Evolutionary conservation across 2,329 filamentous ascomycete species (phyloP).

Genomic region (Ophiostoma ulmi): DNA sequence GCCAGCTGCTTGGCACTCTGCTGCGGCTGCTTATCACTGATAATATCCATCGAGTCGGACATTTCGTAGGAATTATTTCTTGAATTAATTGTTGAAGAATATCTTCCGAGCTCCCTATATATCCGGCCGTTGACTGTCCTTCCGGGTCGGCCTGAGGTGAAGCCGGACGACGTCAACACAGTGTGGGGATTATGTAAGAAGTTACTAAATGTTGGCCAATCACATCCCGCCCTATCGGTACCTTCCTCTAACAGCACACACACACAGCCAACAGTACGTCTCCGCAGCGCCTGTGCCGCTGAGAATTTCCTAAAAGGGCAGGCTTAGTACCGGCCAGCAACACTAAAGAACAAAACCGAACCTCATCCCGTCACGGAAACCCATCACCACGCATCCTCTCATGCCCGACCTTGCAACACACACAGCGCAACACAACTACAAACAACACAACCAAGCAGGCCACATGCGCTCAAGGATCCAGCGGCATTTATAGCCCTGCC

Average conservation of each 20-base stretch:
- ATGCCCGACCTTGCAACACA: neutral
- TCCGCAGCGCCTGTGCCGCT: conserved; percentile 6
- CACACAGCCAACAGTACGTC: neutral
- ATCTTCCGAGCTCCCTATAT: neutral
- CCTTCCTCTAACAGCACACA: neutral
- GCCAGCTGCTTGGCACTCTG: neutral
- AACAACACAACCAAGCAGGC: neutral
- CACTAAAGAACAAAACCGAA: neutral
- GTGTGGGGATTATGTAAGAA: conserved; percentile 11
- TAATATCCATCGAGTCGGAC: conserved; percentile 27
- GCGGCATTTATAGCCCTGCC: conserved; percentile 9
- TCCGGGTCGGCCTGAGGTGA: neutral
- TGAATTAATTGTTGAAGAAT: neutral
- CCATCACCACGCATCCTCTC: neutral
- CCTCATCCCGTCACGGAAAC: neutral
- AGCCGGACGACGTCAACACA: conserved; percentile 12
- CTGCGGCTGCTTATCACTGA: neutral
- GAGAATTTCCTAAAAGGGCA: conserved; percentile 9
- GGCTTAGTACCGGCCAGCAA: neutral
- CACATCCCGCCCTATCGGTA: neutral
- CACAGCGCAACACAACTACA: neutral
- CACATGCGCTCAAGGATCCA: conserved; percentile 1
- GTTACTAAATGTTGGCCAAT: neutral
- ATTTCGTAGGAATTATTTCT: neutral
- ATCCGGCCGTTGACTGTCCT: neutral